A percentile compares a stretch with the other conserved stretches of the same genome.
phyloP scores from a whole-genome alignment of 2,329 filamentous ascomycete species.

The Aspergillus vadensis region DNA sequence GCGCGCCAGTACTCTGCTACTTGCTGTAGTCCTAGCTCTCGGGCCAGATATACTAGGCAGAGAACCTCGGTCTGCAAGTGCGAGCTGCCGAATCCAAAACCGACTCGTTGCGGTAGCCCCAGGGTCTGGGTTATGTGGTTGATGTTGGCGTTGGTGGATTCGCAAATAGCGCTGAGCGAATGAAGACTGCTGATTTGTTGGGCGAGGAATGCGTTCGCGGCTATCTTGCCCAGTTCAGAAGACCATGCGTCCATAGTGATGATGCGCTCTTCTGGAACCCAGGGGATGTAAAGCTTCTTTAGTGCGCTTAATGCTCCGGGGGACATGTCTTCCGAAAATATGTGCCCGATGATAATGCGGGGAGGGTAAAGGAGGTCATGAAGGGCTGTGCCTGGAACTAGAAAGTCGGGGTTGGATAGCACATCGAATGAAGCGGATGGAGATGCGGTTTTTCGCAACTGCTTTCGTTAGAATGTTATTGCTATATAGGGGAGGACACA shows the following conservation, averaged over 20 bases:
- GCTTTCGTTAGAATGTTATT: background rate
- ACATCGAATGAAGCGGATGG: conserved; percentile 23
- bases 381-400: conserved; percentile 19
- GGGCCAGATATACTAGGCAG: conserved; percentile 22
- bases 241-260: conserved; percentile 28
- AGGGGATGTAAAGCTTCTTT: conserved; percentile 21
- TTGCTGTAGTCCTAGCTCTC: conserved; percentile 19
- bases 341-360: conserved; percentile 24
- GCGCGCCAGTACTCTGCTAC: conserved; percentile 23
- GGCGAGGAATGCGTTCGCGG: conserved; percentile 15
- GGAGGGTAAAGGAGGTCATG: conserved; percentile 18
- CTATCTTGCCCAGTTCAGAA: conserved; percentile 18
- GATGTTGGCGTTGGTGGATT: conserved; percentile 18
- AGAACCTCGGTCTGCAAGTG: conserved; percentile 16
- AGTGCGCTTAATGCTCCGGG: conserved; percentile 16
- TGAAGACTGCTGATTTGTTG: conserved; percentile 21
- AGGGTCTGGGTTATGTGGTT: conserved; percentile 14
- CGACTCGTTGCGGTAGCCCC: conserved; percentile 9
- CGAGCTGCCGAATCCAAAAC: conserved; percentile 4
- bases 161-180: conserved; percentile 17
- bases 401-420: conserved; percentile 25
- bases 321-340: conserved; percentile 20
- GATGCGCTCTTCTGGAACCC: conserved; percentile 20
- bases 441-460: conserved; percentile 19
- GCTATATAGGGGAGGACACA: background rate